Conservation (phyloP, 2,329 filamentous ascomycete genomes). For the Dactylellina drechsleri region DNA sequence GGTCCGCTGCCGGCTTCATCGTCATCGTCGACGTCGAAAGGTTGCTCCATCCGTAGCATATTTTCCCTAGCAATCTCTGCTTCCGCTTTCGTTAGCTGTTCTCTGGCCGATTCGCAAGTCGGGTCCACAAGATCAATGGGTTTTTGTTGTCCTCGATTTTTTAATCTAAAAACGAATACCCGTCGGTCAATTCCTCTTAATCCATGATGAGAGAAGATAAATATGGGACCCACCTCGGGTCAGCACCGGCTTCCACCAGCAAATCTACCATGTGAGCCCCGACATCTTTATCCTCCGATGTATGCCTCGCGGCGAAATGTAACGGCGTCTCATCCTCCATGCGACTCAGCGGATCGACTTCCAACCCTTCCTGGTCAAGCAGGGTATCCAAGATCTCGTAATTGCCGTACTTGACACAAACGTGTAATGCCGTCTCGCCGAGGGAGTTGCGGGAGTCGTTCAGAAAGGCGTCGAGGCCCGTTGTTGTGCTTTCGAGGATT, state of each 20-base stretch:
- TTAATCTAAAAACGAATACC: constrained; percentile 62
- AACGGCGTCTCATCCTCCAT: constrained; percentile 80
- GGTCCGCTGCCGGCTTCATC: constrained; percentile 64
- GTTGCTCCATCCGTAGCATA: constrained; percentile 65
- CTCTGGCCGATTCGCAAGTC: constrained; percentile 70
- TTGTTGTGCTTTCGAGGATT: constrained; percentile 62
- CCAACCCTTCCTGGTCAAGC: constrained; percentile 83
- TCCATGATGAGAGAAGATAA: constrained; percentile 13
- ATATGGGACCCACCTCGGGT: constrained; percentile 64
- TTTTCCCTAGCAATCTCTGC: constrained; percentile 22
- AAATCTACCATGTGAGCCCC: constrained; percentile 75
- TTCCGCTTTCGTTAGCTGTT: constrained; percentile 76
- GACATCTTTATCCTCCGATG: constrained; percentile 72
- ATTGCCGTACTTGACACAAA: constrained; percentile 85
- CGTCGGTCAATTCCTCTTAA: not conserved
- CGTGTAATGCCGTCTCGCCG: constrained; percentile 88
- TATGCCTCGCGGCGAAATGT: constrained; percentile 77
- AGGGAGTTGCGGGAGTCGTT: constrained; percentile 86
- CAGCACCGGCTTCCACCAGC: constrained; percentile 81
- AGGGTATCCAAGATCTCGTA: constrained; percentile 86
- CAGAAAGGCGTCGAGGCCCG: constrained; percentile 71
- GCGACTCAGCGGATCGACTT: constrained; percentile 81
- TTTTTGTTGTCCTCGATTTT: constrained; percentile 78
- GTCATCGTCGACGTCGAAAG: constrained; percentile 65
- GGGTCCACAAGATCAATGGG: constrained; percentile 79